Evolutionary conservation across 257 asterid genomes (phyloP), one percentile per base, ranked within the genome.

Genomic region (Apocynum venetum): DNA sequence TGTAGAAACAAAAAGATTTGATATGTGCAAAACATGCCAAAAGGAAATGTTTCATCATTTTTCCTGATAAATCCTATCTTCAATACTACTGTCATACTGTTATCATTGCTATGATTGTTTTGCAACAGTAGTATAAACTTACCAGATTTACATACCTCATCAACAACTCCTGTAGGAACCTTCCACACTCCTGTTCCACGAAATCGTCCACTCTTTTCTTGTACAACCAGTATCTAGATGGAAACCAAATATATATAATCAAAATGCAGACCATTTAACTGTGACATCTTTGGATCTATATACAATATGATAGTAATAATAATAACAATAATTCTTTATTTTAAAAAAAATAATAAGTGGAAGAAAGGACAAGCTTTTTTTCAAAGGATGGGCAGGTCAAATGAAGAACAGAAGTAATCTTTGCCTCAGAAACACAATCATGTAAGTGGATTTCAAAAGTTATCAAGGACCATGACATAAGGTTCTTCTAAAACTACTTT

Each of bases 111-210:
- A 63, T 66, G 67, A 46, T 57, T 70, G 4, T 12, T 51, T 79
- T 71, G 38, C 49, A 73, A 57, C 55, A 48, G 51, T 46, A 66
- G 71, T 8, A 65, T 25, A 49, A 36, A 80, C 69, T 71, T 70
- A 66, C 71, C 57, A 47, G 49, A 31, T 43, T 73, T 35, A 78
- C 88, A 82, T 71, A 96, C 99, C 99, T 93, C 96, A 74, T 96
- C 97, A 64, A 93, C 99, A 81, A 93, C 99, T 80, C 99, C 99
- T 0, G 99, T 96, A 31, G 99, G 99, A 68, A 96, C 80, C 86
- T 96, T 93, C 99, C 97, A 93, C 48, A 91, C 83, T 72, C 98
- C 97, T 3, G 89, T 87, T 86, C 98, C 98, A 35, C 88, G 85
- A 77, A 91, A 85, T 25, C 40, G 72, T 83, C 99, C 99, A 78